Base-by-base conservation (phyloP, 371 early-diverging fungal genomes). In the Nosema granulosis region DNA sequence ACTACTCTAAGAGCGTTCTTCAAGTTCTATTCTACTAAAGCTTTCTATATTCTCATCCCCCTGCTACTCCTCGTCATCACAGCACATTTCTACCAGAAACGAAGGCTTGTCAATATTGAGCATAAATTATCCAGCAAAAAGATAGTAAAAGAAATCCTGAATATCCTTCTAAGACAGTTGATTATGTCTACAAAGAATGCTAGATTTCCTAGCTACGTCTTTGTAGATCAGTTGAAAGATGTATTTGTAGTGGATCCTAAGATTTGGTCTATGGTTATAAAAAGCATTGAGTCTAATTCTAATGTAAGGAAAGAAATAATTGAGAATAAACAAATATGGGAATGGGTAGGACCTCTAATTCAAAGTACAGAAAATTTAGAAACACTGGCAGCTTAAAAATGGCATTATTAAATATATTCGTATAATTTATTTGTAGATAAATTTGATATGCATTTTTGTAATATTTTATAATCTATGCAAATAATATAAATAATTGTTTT, bases 341-440 rank as follows among this genome's bases (percentile, higher is more conserved):
- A 66, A 62, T 81, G 81, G 81, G 67, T 76, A 43, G 81, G 81
- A 13, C 77, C 77, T 26, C 35, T 71, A n/a, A n/a, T n/a, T n/a
- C n/a, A n/a, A n/a, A n/a, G n/a, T n/a, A n/a, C n/a, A n/a, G n/a
- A n/a, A n/a, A n/a, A n/a, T n/a, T n/a, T n/a, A n/a, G n/a, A n/a
- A n/a, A n/a, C n/a, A n/a, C n/a, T n/a, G n/a, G n/a, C n/a, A n/a
- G n/a, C n/a, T n/a, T n/a, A n/a, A n/a, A n/a, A n/a, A n/a, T n/a
- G n/a, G n/a, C n/a, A n/a, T n/a, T n/a, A n/a, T n/a, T n/a, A n/a
- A n/a, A n/a, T n/a, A n/a, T n/a, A n/a, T n/a, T n/a, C n/a, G n/a
- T n/a, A n/a, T n/a, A n/a, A n/a, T n/a, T n/a, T n/a, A n/a, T n/a
- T n/a, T n/a, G n/a, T 49, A 56, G 12, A 56, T 56, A 56, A 56